Conservation (phyloP, 2,329 filamentous ascomycete genomes). For the Trichoderma brevicompactum region DNA sequence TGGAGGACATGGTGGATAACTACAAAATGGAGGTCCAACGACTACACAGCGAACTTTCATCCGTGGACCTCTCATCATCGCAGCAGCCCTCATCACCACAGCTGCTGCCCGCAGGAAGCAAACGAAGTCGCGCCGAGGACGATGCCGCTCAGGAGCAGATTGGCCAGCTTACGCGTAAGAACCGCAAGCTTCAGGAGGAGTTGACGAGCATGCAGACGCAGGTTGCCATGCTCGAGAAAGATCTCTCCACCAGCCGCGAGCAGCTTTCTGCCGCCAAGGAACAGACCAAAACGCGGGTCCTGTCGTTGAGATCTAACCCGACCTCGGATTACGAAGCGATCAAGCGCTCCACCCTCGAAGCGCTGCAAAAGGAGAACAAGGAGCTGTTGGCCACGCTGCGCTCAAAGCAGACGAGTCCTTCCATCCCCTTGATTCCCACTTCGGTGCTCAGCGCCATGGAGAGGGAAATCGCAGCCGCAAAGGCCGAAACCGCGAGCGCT, state of each 20-base stretch:
- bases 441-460: slow-evolving; percentile 76
- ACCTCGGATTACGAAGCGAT: slow-evolving; percentile 84
- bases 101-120: slow-evolving; percentile 53
- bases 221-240: slow-evolving; percentile 72
- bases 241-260: slow-evolving; percentile 71
- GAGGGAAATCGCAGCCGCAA: slow-evolving; percentile 73
- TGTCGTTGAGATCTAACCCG: slow-evolving; percentile 89
- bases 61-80: slow-evolving; percentile 55
- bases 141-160: slow-evolving; percentile 71
- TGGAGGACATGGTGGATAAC: slow-evolving; percentile 84
- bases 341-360: slow-evolving; percentile 77
- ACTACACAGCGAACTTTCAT: slow-evolving; percentile 74
- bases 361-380: slow-evolving; percentile 80
- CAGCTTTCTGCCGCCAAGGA: slow-evolving; percentile 71
- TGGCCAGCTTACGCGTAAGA: slow-evolving; percentile 84
- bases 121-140: slow-evolving; percentile 67
- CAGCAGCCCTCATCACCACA: slow-evolving; percentile 18
- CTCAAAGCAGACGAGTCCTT: slow-evolving; percentile 46
- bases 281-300: slow-evolving; percentile 76
- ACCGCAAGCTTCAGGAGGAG: slow-evolving; percentile 81
- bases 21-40: slow-evolving; percentile 81
- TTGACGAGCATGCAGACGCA: slow-evolving; percentile 71
- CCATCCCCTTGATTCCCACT: slow-evolving; percentile 70
- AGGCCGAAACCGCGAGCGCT: slow-evolving; percentile 69
- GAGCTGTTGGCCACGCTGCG: slow-evolving; percentile 77